phyloP scores from a whole-genome alignment of 1,284 basidiomycete genomes.

The Athelia sp. region DNA sequence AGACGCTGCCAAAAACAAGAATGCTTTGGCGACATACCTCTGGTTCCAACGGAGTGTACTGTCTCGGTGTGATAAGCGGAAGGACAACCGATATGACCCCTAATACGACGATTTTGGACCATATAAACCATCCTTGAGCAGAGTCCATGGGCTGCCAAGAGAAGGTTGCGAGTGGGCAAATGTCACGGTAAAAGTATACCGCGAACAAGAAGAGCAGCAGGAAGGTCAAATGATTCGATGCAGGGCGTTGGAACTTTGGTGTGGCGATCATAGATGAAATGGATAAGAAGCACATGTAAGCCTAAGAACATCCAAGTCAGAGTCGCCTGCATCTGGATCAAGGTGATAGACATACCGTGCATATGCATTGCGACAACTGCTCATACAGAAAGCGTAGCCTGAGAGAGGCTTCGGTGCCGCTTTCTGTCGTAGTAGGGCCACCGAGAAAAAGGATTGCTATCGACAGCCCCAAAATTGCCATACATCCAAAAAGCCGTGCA shows the following conservation, averaged over 20 bases:
- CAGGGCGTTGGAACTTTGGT: slow-evolving; percentile 22
- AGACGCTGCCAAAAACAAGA: not conserved
- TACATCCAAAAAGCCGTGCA: slow-evolving; percentile 28
- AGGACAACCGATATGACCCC: slow-evolving; percentile 26
- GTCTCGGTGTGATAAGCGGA: slow-evolving; percentile 35
- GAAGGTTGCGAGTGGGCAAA: slow-evolving; percentile 57
- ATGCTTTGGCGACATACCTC: slow-evolving; percentile 20
- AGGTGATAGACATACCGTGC: slow-evolving; percentile 7
- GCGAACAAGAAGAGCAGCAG: slow-evolving; percentile 31
- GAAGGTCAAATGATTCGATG: slow-evolving; percentile 26
- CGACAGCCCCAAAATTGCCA: slow-evolving; percentile 31
- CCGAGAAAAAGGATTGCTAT: slow-evolving; percentile 24
- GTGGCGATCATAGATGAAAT: slow-evolving; percentile 22
- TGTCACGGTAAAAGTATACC: slow-evolving; percentile 58
- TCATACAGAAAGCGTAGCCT: slow-evolving; percentile 4
- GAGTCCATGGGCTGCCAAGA: slow-evolving; percentile 25
- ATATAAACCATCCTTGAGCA: slow-evolving; percentile 28
- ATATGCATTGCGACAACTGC: slow-evolving; percentile 11
- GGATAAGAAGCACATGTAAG: slow-evolving; percentile 27
- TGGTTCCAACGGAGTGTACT: slow-evolving; percentile 38
- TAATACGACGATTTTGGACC: slow-evolving; percentile 31
- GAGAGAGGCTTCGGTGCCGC: not conserved
- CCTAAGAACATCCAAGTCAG: slow-evolving; percentile 10
- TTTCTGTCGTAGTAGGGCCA: slow-evolving; percentile 8
- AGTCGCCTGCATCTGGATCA: too few relatives aligned